Evolutionary conservation across 2,329 filamentous ascomycete species (phyloP).

Genomic region (Aspergillus intermedius): DNA sequence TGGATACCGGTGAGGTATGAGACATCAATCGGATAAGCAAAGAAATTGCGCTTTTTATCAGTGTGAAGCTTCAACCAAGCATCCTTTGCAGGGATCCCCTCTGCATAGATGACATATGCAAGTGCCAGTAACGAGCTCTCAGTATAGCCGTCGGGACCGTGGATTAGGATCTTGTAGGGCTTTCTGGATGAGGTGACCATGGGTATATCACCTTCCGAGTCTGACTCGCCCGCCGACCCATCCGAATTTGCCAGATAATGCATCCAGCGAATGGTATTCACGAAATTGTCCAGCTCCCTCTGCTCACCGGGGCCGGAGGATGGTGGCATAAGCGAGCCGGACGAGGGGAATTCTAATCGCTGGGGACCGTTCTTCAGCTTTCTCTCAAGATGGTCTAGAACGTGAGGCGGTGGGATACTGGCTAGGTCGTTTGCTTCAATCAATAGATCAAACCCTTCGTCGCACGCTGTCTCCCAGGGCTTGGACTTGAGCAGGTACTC

Average conservation of each 20-base stretch:
- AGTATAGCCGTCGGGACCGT: slow-evolving; percentile 93
- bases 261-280: slow-evolving; percentile 86
- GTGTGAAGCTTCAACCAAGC: slow-evolving; percentile 85
- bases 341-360: slow-evolving; percentile 79
- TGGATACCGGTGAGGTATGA: slow-evolving; percentile 71
- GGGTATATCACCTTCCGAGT: slow-evolving; percentile 51
- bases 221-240: slow-evolving; percentile 32
- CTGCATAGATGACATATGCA: slow-evolving; percentile 89
- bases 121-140: slow-evolving; percentile 84
- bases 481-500: slow-evolving; percentile 52
- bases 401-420: slow-evolving; percentile 62
- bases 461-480: slow-evolving; percentile 41
- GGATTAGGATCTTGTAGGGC: slow-evolving; percentile 71
- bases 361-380: slow-evolving; percentile 47
- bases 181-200: slow-evolving; percentile 40
- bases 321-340: slow-evolving; percentile 82
- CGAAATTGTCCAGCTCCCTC: slow-evolving; percentile 71
- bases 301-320: slow-evolving; percentile 61
- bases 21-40: slow-evolving; percentile 89
- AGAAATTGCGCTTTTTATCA: slow-evolving; percentile 80
- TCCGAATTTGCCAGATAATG: slow-evolving; percentile 69
- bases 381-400: slow-evolving; percentile 58
- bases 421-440: slow-evolving; percentile 87
- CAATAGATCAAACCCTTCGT: slow-evolving; percentile 65
- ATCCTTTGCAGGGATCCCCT: slow-evolving; percentile 69